Conservation (phyloP, 805 yeast species). For the Cyberlindnera galapagoensis region DNA sequence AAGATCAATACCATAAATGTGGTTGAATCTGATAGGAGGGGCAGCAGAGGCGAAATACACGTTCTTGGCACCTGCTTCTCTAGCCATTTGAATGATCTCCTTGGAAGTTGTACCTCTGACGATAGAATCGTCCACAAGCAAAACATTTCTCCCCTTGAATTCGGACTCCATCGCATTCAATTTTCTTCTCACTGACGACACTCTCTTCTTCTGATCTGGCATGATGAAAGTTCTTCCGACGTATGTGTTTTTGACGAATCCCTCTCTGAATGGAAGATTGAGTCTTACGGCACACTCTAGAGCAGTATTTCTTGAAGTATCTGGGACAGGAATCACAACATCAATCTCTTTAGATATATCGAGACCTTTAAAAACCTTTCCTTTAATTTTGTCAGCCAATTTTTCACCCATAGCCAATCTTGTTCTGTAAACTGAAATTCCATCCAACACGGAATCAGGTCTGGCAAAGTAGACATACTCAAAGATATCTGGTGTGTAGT, state of each 20-base stretch:
- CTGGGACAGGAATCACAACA: constrained; percentile 97
- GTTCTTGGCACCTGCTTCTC: constrained; percentile 92
- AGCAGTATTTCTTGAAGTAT: constrained; percentile 95
- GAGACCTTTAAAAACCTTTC: constrained; percentile 34
- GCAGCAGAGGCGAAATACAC: constrained; percentile 98
- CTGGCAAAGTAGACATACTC: constrained; percentile 98
- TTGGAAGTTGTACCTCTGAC: constrained; percentile 97
- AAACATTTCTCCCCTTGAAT: constrained; percentile 75
- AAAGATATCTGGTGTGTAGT: constrained; percentile 91
- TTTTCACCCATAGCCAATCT: constrained; percentile 91
- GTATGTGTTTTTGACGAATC: constrained; percentile 92
- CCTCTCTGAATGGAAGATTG: constrained; percentile 86
- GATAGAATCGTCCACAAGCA: constrained; percentile 93
- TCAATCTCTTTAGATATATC: constrained; percentile 60
- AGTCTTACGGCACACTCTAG: constrained; percentile 82
- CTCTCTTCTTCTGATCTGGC: constrained; percentile 95
- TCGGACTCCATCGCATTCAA: constrained; percentile 95
- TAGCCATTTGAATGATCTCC: constrained; percentile 97
- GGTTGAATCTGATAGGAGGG: constrained; percentile 95
- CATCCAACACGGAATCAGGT: constrained; percentile 94
- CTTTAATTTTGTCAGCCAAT: constrained; percentile 64
- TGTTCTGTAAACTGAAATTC: constrained; percentile 91
- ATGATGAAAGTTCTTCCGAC: constrained; percentile 97
- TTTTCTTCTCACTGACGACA: constrained; percentile 89
- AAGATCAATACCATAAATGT: constrained; percentile 94